phyloP scores from a whole-genome alignment of 2,329 filamentous ascomycete genomes.

The Botrytis tulipae region DNA sequence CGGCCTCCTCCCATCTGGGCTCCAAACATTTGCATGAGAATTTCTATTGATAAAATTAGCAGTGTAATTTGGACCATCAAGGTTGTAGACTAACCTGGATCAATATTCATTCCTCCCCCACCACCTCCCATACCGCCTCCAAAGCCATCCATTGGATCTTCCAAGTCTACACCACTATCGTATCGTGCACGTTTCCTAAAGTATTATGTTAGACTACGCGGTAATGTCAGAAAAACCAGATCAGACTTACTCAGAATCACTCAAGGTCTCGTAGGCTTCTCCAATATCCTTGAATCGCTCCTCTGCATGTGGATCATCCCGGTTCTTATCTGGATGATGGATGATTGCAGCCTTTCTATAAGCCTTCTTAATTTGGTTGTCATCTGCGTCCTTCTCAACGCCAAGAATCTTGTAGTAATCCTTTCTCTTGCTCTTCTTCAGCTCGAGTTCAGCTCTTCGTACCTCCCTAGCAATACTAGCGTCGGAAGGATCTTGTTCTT shows the following conservation, averaged over 20 bases:
- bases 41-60: constrained; percentile 27
- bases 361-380: constrained; percentile 89
- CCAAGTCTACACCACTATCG: constrained; percentile 87
- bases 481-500: constrained; percentile 81
- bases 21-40: constrained; percentile 40
- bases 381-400: constrained; percentile 79
- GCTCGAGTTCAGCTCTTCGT: constrained; percentile 83
- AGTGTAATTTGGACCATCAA: not conserved
- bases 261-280: constrained; percentile 94
- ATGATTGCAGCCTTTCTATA: constrained; percentile 93
- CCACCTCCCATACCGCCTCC: constrained; percentile 60
- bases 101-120: constrained; percentile 43
- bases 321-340: constrained; percentile 98
- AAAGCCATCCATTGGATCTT: constrained; percentile 76
- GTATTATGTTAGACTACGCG: constrained; percentile 40
- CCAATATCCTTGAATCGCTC: constrained; percentile 96
- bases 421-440: constrained; percentile 97
- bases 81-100: constrained; percentile 29
- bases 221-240: not conserved
- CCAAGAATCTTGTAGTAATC: constrained; percentile 99
- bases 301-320: constrained; percentile 77
- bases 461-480: constrained; percentile 79
- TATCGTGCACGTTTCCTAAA: constrained; percentile 80
- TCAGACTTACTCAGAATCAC: constrained; percentile 80
- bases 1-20: constrained; percentile 46